Evolutionary conservation across 306 rosid genomes (phyloP).

Genomic region (Acacia confusa): DNA sequence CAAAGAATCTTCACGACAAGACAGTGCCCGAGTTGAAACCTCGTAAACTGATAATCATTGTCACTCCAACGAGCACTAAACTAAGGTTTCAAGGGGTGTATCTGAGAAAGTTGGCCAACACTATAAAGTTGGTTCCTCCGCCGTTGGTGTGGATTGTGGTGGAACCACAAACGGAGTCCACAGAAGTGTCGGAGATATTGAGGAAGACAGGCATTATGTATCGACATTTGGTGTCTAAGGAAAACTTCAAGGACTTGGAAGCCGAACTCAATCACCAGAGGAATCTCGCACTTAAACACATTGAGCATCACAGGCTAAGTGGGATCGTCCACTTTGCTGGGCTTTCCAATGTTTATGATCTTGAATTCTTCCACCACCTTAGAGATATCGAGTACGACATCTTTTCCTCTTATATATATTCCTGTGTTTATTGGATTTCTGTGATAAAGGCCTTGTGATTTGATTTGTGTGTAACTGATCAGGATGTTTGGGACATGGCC

Average conservation of each 20-base stretch:
- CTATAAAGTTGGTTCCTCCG: conserved; percentile 62
- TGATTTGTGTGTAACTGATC: not conserved
- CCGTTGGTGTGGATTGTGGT: conserved; percentile 94
- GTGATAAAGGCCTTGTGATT: not conserved
- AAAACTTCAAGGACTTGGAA: conserved; percentile 70
- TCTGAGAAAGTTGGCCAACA: conserved; percentile 73
- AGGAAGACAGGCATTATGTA: conserved; percentile 87
- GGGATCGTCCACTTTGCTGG: conserved; percentile 97
- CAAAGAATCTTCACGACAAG: not conserved
- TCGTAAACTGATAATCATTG: conserved; percentile 58
- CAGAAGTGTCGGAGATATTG: conserved; percentile 49
- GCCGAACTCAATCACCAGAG: conserved; percentile 88
- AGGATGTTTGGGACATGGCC: conserved; percentile 98
- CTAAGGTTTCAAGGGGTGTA: conserved; percentile 50
- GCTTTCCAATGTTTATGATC: conserved; percentile 81
- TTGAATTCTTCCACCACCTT: conserved; percentile 80
- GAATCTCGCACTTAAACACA: conserved; percentile 82
- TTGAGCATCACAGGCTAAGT: conserved; percentile 74
- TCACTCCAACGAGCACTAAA: conserved; percentile 77
- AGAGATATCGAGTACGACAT: conserved; percentile 74
- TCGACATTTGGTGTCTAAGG: conserved; percentile 77
- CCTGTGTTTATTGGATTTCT: not conserved
- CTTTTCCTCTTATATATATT: not conserved
- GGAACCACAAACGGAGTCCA: conserved; percentile 56
- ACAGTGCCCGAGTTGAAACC: conserved; percentile 34